Base-by-base conservation (phyloP, 495 filamentous ascomycete genomes). In the Penicillium alfredii region DNA sequence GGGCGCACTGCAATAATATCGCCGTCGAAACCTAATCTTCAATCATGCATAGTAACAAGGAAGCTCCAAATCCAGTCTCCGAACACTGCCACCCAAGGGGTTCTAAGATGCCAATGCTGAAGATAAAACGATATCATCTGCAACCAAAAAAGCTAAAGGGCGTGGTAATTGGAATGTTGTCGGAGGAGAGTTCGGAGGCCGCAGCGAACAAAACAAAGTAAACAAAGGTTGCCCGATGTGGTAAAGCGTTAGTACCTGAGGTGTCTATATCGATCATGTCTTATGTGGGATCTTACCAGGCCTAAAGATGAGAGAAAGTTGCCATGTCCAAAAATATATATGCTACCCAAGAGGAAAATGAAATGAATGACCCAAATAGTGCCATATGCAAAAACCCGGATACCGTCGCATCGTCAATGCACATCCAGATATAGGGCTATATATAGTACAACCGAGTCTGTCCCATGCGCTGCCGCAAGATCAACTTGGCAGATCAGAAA, bases 401-500 rank as follows among this genome's bases (percentile, higher is more conserved):
- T 38, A 39, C 41, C 32, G 35, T 47, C 40, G 33, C 35, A 45
- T 49, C 50, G 42, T 52, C 37, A 43, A 56, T 54, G 49, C 58
- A 56, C 47, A 42, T 50, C 28, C 26, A 58, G 45, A 52, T 44
- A 41, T 35, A 31, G 44, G 32, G 48, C 56, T 48, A 60, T 61
- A 58, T 55, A 53, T 57, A 58, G 44, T 58, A 60, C 51, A 53
- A 49, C 43, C 49, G 31, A 53, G 38, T 53, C 49, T 44, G 56
- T 53, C 53, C 54, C 60, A 60, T 64, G 54, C 56, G 49, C 41
- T 58, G 47, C 47, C 54, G 50, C 32, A 51, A 36, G 42, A 41
- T 31, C 44, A 42, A 43, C 35, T 21, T 39, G 30, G 37, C 21
- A 51, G 30, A 39, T 32, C 29, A 47, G 40, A 44, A 35, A 31